Evolutionary conservation across 116 monocot genomes (phyloP).

Genomic region (Phalaenopsis hybrid): DNA sequence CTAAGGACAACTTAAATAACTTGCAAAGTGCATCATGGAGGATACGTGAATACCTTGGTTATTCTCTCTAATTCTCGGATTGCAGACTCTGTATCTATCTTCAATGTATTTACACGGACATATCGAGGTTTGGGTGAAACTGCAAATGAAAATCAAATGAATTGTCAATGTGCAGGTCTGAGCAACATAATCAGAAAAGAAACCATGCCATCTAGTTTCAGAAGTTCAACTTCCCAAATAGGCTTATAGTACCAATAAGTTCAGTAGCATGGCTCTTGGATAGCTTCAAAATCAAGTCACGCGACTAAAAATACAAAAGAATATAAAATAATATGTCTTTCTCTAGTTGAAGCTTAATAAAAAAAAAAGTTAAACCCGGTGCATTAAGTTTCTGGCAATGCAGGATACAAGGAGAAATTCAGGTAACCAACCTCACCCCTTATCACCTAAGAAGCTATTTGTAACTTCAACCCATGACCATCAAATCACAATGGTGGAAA

Average conservation of each 20-base stretch:
- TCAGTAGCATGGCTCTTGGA: background rate
- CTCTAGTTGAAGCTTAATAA: background rate
- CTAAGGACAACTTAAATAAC: background rate
- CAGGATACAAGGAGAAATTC: background rate
- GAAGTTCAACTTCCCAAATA: background rate
- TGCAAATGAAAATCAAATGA: conserved; percentile 22
- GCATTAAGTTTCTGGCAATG: background rate
- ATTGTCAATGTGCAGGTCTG: background rate
- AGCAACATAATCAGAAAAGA: conserved; percentile 5
- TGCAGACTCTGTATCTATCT: conserved; percentile 54
- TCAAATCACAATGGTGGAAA: background rate
- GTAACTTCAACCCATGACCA: background rate
- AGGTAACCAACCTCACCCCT: background rate
- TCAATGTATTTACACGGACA: conserved; percentile 89
- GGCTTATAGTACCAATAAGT: background rate
- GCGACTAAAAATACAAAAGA: background rate
- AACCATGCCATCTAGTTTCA: background rate
- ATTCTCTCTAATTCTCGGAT: conserved; percentile 40
- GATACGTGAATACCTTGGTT: conserved; percentile 30
- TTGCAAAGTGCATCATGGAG: background rate
- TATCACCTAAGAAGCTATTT: background rate
- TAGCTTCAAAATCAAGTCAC: background rate
- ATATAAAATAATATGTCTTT: background rate
- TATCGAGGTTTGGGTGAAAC: conserved; percentile 60
- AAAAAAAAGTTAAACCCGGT: background rate